These are phyloP conservation scores for Neobulgaria alba DNA, from an alignment of 2,329 filamentous ascomycete genomes.

Conservation along the genomic window DNA sequence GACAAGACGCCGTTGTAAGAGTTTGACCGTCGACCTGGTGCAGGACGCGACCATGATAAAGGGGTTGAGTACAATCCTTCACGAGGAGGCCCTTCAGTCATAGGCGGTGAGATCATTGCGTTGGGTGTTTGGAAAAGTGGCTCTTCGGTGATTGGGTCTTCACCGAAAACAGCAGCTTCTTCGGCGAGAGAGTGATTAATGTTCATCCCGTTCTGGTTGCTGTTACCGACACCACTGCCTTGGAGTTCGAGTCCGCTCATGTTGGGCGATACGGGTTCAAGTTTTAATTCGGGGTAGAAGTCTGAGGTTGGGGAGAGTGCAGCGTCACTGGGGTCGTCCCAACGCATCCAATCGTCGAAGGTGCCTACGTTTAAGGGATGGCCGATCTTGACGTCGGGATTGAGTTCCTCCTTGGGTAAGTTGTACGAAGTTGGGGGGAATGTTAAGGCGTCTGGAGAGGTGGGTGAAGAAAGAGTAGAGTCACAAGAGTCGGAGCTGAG, in stretches of 20 bases:
- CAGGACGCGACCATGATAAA: slow-evolving; percentile 21
- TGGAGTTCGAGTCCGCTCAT: slow-evolving; percentile 19
- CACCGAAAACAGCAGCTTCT: slow-evolving; percentile 19
- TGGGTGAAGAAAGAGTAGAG: slow-evolving; percentile 22
- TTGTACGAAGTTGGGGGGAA: slow-evolving; percentile 13
- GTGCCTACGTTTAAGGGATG: slow-evolving; percentile 10
- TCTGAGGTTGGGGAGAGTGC: slow-evolving; percentile 13
- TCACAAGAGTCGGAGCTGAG: slow-evolving; percentile 21
- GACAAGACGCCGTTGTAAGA: slow-evolving; percentile 11
- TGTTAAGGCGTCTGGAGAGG: slow-evolving; percentile 14
- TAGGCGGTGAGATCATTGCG: slow-evolving; percentile 7
- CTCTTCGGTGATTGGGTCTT: slow-evolving; percentile 19
- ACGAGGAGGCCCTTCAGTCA: slow-evolving; percentile 7
- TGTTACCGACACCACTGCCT: slow-evolving; percentile 10
- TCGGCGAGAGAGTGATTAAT: slow-evolving; percentile 3
- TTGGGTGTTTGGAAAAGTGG: slow-evolving; percentile 22
- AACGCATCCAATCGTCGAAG: slow-evolving; percentile 19
- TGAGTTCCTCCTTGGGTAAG: slow-evolving; percentile 14
- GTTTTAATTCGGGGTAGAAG: slow-evolving; percentile 24
- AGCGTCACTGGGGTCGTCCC: slow-evolving; percentile 15
- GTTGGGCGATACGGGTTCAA: slow-evolving; percentile 21
- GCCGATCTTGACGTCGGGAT: slow-evolving; percentile 8
- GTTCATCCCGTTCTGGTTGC: background rate
- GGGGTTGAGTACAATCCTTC: slow-evolving; percentile 24
- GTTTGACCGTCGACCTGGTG: slow-evolving; percentile 2